Conservation (phyloP, 2,329 filamentous ascomycete species). For the Emericellopsis cladophorae region DNA sequence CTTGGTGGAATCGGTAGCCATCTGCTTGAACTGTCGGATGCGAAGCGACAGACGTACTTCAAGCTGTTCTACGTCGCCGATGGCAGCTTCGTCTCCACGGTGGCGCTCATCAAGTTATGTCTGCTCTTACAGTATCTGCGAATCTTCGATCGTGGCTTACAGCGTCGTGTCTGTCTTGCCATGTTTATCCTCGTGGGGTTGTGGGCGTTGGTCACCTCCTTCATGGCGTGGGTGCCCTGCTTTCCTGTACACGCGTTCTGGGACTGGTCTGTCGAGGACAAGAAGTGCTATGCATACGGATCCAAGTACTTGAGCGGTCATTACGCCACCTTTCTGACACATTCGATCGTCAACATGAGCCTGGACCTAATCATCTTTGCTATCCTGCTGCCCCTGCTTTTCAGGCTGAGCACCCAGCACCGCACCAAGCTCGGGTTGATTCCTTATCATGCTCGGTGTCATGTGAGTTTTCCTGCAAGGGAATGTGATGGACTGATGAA, state of each 20-base stretch:
- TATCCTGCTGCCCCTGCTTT: conserved; percentile 6
- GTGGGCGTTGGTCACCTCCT: conserved; percentile 6
- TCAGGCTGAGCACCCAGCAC: conserved; percentile 1
- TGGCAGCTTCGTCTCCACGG: conserved; percentile 1
- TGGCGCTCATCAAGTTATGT: background rate
- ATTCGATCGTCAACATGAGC: conserved; percentile 6
- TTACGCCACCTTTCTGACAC: conserved; percentile 7
- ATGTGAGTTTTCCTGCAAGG: background rate
- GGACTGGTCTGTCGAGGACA: conserved; percentile 3
- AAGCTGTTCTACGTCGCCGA: conserved; percentile 2
- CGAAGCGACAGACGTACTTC: background rate
- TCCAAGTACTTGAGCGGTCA: conserved; percentile 4
- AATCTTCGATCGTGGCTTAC: conserved; percentile 6
- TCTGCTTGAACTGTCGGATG: background rate
- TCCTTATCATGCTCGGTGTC: background rate
- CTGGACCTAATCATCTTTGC: conserved; percentile 9
- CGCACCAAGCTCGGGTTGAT: background rate
- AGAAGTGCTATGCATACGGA: conserved; percentile 6
- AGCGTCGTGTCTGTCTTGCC: conserved; percentile 4
- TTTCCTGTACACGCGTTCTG: conserved; percentile 4
- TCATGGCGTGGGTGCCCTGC: conserved; percentile 7
- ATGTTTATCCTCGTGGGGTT: conserved; percentile 4
- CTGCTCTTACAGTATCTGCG: conserved; percentile 8
- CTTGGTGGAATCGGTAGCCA: background rate
- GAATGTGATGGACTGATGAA: background rate